Conservation (phyloP, 1,284 basidiomycete species). For the Malassezia furfur region DNA sequence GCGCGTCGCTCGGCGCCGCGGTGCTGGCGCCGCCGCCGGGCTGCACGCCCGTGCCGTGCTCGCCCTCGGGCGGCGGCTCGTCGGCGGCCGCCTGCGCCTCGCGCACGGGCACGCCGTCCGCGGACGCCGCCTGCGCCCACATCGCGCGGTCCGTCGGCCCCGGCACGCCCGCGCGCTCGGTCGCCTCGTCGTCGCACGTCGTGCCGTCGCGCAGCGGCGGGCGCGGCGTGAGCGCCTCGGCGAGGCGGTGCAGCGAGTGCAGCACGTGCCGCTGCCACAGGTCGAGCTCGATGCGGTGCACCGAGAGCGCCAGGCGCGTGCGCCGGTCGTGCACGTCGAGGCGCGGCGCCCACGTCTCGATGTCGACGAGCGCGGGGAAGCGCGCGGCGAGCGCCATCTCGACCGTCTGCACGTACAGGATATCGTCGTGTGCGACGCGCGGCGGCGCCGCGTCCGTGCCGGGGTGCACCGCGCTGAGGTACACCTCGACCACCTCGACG, state of each 20-base stretch:
- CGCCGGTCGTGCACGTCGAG: background rate
- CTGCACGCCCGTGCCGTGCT: background rate
- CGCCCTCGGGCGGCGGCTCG: too few relatives aligned
- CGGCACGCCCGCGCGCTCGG: background rate
- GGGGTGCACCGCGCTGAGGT: conserved; percentile 1
- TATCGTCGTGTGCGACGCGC: background rate
- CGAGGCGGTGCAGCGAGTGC: background rate
- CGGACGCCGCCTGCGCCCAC: background rate
- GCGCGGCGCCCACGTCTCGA: background rate
- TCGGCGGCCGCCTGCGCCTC: too few relatives aligned
- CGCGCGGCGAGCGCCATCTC: background rate
- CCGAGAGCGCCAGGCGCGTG: background rate
- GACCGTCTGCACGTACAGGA: conserved; percentile 4
- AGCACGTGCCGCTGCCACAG: conserved; percentile 11
- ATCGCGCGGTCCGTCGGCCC: too few relatives aligned
- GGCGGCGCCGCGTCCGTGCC: background rate
- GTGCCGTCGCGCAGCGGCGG: background rate
- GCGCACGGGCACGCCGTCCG: background rate
- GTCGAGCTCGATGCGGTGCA: conserved; percentile 11
- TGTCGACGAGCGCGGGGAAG: background rate
- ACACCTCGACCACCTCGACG: conserved; percentile 8
- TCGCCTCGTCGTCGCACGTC: background rate
- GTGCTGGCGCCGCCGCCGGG: background rate
- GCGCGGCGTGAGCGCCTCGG: background rate
- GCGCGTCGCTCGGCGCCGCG: background rate